Conservation (phyloP, 305 asterid species). For the Fraxinus sp. region DNA sequence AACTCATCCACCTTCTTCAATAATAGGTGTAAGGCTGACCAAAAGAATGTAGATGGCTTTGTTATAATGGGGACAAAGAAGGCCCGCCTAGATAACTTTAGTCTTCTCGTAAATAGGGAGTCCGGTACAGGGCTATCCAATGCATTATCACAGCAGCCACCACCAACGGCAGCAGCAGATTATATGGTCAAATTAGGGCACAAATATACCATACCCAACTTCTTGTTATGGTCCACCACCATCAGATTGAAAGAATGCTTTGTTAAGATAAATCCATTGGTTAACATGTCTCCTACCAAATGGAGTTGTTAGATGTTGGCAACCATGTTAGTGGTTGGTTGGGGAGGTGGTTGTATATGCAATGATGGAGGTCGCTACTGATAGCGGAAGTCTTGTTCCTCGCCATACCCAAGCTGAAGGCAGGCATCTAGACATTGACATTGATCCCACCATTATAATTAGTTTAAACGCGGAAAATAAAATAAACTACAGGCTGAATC, state of each 20-base stretch:
- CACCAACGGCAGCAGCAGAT: neutral
- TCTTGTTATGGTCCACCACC: neutral
- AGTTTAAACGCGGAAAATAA: neutral
- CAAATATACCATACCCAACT: neutral
- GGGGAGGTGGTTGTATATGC: neutral
- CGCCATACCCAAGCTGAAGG: neutral
- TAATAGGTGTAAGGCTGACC: neutral
- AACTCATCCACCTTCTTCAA: neutral
- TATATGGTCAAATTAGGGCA: neutral
- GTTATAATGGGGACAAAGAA: neutral
- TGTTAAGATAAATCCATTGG: neutral
- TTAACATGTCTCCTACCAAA: neutral
- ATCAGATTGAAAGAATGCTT: neutral
- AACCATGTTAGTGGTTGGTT: neutral
- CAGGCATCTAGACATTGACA: neutral
- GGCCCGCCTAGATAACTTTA: neutral
- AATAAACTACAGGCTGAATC: neutral
- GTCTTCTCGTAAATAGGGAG: neutral
- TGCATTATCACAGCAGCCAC: neutral
- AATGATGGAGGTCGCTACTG: neutral
- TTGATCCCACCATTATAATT: neutral
- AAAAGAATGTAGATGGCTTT: neutral
- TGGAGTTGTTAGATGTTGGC: neutral
- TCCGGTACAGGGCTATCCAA: neutral
- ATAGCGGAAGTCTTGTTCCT: neutral